Conservation (phyloP, 164 flowering plant species). For the Stephania japonica region DNA sequence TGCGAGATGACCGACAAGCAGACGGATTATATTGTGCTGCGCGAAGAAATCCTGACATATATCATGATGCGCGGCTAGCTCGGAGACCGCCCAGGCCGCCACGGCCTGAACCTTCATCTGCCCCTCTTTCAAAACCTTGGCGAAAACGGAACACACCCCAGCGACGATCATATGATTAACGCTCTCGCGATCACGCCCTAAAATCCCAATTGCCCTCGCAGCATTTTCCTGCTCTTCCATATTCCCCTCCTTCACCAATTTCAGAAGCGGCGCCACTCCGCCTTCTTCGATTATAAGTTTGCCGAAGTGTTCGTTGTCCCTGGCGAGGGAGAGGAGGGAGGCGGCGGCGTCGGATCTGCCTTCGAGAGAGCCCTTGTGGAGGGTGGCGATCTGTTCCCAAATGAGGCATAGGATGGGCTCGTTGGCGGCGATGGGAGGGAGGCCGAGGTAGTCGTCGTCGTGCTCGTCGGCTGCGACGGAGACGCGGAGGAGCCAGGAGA, state of each 20-base stretch:
- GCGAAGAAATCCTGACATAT: slow-evolving; percentile 78
- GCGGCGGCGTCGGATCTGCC: slow-evolving; percentile 74
- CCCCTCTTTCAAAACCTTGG: slow-evolving; percentile 76
- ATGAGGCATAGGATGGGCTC: slow-evolving; percentile 84
- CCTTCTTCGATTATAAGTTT: slow-evolving; percentile 81
- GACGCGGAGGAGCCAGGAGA: slow-evolving; percentile 85
- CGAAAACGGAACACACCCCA: slow-evolving; percentile 71
- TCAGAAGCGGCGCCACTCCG: slow-evolving; percentile 59
- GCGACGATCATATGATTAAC: slow-evolving; percentile 68
- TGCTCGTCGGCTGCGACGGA: slow-evolving; percentile 50
- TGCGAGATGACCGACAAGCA: slow-evolving; percentile 76
- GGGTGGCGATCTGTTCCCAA: slow-evolving; percentile 84
- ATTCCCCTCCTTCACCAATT: slow-evolving; percentile 61
- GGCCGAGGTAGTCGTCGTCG: slow-evolving; percentile 63
- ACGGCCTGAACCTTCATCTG: slow-evolving; percentile 68
- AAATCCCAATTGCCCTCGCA: slow-evolving; percentile 61
- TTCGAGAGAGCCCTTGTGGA: slow-evolving; percentile 46
- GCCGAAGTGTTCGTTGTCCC: slow-evolving; percentile 72
- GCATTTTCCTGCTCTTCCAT: slow-evolving; percentile 79
- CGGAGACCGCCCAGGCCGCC: slow-evolving; percentile 87
- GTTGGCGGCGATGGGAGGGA: slow-evolving; percentile 86
- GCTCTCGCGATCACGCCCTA: slow-evolving; percentile 76
- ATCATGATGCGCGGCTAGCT: slow-evolving; percentile 54
- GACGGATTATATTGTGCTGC: slow-evolving; percentile 58
- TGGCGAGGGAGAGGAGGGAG: slow-evolving; percentile 62